Evolutionary conservation across 192 early-diverging fungal genomes (phyloP).

Genomic region (Backusella parvicylindrica): DNA sequence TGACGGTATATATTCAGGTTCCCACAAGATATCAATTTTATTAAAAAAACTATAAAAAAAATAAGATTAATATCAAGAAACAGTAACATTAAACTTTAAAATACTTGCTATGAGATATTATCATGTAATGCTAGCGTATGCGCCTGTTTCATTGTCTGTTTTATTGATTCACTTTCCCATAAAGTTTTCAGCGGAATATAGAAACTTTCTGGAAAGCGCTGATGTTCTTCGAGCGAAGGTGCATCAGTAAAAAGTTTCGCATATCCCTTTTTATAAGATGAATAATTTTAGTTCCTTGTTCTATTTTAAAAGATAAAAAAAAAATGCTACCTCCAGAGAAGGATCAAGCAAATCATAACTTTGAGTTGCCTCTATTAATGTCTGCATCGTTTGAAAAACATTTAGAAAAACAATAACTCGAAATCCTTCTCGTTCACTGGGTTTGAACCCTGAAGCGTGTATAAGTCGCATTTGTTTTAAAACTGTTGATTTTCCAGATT

Average conservation of each 20-base stretch:
- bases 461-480: slow-evolving; percentile 58
- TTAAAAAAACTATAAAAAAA: slow-evolving; percentile 45
- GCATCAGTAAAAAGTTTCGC: slow-evolving; percentile 29
- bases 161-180: slow-evolving; percentile 46
- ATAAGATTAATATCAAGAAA: background rate
- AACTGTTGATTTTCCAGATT: slow-evolving; percentile 63
- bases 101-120: slow-evolving; percentile 48
- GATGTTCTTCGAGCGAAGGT: slow-evolving; percentile 34
- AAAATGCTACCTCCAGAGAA: background rate
- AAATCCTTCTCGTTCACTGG: slow-evolving; percentile 42
- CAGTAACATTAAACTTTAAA: background rate
- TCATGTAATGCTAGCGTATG: slow-evolving; percentile 50
- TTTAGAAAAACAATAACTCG: slow-evolving; percentile 45
- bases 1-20: slow-evolving; percentile 43
- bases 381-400: slow-evolving; percentile 46
- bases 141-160: slow-evolving; percentile 34
- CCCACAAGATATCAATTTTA: slow-evolving; percentile 45
- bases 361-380: slow-evolving; percentile 41
- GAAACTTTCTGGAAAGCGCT: slow-evolving; percentile 41
- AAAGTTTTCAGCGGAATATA: slow-evolving; percentile 41
- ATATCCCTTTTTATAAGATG: slow-evolving; percentile 22
- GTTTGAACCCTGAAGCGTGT: slow-evolving; percentile 49
- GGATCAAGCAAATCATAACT: background rate
- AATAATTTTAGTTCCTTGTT: background rate
- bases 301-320: background rate